Evolutionary conservation across 1,284 basidiomycete species (phyloP), one percentile per base, ranked within the genome.

Genomic region (Malassezia equina): DNA sequence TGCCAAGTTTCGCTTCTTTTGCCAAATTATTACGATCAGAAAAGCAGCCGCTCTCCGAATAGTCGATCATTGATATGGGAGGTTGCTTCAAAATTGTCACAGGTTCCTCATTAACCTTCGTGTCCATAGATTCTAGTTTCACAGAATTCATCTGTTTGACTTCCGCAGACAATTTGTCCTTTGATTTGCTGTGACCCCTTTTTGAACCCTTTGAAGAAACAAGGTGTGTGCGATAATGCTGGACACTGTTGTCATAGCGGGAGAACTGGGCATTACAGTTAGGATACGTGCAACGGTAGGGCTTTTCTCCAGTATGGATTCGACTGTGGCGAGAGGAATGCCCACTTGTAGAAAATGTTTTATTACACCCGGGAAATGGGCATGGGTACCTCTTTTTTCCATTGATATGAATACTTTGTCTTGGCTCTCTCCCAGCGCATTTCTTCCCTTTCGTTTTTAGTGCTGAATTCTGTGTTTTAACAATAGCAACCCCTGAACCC

Each of bases 251-350:
- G 58, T 74, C 71, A 53, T 74, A 71, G 3, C 71, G 64, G 3
- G 71, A 74, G 56, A 74, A 74, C 42, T 66, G 64, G 5, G 71
- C 71, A 34, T 69, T 65, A 59, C 71, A 74, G 12, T 66, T 69
- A 1, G 71, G 71, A 52, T 70, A 74, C 17, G 70, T 68, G 59
- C 71, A 74, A 5, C 63, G 60, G 41, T 72, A 71, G 1, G 71
- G 69, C 36, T 69, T 67, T 51, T 64, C 63, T 23, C 67, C 69
- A 7, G 86, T 88, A 76, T 89, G 86, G 11, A 88, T 73, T 19
- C 85, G 80, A 23, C 84, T 81, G 72, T 89, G 86, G 45, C 86
- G 80, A 0, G 86, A 84, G 19, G 88, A 81, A 68, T 89, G 87
- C 29, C 86, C 86, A 64, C 83, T 84, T 40, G 86, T 89, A 49